phyloP scores from a whole-genome alignment of 1,139 yeast species.

The Nadsonia commutata region DNA sequence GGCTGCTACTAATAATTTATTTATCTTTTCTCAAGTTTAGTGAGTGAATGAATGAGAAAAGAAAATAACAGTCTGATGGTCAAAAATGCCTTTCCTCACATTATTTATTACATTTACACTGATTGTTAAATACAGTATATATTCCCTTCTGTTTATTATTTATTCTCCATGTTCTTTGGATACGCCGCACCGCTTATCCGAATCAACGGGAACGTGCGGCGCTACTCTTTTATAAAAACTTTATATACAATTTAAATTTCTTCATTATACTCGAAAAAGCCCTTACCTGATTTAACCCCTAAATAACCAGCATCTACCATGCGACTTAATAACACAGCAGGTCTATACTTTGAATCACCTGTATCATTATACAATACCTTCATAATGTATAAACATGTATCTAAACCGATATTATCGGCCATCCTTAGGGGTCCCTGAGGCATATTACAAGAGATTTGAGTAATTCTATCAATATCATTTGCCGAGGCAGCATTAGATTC shows the following conservation, averaged over 20 bases:
- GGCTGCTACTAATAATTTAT: constrained; percentile 86
- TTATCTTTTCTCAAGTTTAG: constrained; percentile 30
- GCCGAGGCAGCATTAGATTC: constrained; percentile 28
- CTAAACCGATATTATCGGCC: constrained; percentile 32
- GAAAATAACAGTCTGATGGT: no score
- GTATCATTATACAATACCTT: constrained; percentile 28
- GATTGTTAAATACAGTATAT: no score
- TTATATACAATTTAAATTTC: no score
- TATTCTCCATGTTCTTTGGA: no score
- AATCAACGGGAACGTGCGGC: no score
- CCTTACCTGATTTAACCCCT: constrained; percentile 29
- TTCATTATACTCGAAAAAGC: constrained; percentile 31
- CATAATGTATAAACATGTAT: constrained; percentile 30
- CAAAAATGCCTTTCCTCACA: no score
- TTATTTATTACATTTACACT: no score
- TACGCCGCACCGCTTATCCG: no score
- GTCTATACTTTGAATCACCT: constrained; percentile 30
- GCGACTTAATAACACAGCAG: constrained; percentile 25
- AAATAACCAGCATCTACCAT: constrained; percentile 31
- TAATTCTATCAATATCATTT: constrained; percentile 30
- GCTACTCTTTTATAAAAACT: no score
- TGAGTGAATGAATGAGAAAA: no score
- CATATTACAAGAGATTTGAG: constrained; percentile 34
- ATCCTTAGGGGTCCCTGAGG: constrained; percentile 33
- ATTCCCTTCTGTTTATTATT: no score